Evolutionary conservation across 208 protist genomes (phyloP).

Genomic region (Angomonas ambiguus): DNA sequence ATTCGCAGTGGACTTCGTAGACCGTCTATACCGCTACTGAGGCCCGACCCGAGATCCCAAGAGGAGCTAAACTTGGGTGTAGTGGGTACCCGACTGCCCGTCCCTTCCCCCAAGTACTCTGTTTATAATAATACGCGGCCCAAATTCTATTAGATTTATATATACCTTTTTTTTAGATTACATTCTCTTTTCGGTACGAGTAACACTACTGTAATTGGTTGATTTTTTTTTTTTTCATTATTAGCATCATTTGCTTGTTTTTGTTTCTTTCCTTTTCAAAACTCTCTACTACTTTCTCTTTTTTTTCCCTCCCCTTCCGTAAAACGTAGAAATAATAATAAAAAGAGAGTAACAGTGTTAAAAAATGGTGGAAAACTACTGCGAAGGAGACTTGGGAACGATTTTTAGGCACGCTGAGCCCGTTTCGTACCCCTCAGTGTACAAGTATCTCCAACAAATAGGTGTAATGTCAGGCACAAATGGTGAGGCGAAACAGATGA

Average conservation of each 20-base stretch:
- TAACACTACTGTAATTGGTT: not conserved
- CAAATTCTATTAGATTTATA: not conserved
- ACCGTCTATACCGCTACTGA: too few relatives aligned
- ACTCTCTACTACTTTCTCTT: not conserved
- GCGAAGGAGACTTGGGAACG: conserved; percentile 65
- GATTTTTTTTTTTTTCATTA: conserved; percentile 13
- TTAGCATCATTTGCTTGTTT: conserved; percentile 1
- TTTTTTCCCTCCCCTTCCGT: not conserved
- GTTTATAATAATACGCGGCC: conserved; percentile 11
- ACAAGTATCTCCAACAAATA: conserved; percentile 42
- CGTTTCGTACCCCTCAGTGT: conserved; percentile 63
- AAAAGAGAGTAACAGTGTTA: not conserved
- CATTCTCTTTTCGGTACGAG: not conserved
- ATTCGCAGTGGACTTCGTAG: too few relatives aligned
- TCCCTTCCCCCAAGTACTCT: not conserved
- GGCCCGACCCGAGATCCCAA: too few relatives aligned
- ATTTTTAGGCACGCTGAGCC: conserved; percentile 68
- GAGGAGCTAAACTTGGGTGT: too few relatives aligned
- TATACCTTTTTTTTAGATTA: not conserved
- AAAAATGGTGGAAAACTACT: conserved; percentile 49
- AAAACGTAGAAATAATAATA: not conserved
- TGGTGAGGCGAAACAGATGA: conserved; percentile 24
- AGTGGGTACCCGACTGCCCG: too few relatives aligned
- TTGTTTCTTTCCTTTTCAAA: too few relatives aligned
- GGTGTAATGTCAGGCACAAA: conserved; percentile 16